Percentiles rank a stretch among this genome's conserved stretches.
phyloP scores from a whole-genome alignment of 169 alveolate species.

The Babesia microti region DNA sequence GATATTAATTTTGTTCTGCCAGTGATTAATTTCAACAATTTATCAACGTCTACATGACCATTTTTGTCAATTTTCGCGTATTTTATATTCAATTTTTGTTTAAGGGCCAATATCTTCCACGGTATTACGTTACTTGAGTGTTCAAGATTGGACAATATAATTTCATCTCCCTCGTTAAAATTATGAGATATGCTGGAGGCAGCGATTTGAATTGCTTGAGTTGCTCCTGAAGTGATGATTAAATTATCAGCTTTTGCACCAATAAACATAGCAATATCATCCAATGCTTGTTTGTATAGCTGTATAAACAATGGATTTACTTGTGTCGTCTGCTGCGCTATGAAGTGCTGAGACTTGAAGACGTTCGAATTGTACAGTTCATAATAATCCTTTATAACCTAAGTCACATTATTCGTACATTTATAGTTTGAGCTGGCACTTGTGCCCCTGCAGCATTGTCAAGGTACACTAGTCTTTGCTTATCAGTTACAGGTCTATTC shows the following conservation, averaged over 20 bases:
- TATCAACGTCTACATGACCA: conserved; percentile 47
- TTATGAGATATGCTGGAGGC: conserved; percentile 30
- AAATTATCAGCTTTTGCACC: conserved; percentile 40
- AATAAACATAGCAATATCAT: conserved; percentile 32
- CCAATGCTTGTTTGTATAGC: conserved; percentile 35
- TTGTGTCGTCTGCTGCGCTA: conserved; percentile 15
- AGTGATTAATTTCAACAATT: conserved; percentile 14
- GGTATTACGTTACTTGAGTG: conserved; percentile 58
- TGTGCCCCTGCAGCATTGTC: conserved; percentile 65
- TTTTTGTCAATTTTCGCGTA: conserved; percentile 30
- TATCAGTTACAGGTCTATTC: no score
- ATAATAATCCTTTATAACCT: conserved; percentile 15
- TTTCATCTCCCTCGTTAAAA: conserved; percentile 37
- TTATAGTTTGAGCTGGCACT: conserved; percentile 39
- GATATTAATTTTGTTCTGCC: conserved; percentile 40
- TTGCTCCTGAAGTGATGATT: conserved; percentile 54
- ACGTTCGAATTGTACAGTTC: conserved; percentile 8
- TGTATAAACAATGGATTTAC: conserved; percentile 26
- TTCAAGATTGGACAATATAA: conserved; percentile 44
- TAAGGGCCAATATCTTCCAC: conserved; percentile 43
- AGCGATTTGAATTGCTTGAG: conserved; percentile 50
- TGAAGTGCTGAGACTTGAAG: conserved; percentile 21
- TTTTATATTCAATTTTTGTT: conserved; percentile 24
- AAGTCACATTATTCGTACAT: conserved; percentile 14
- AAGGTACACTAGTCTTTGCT: conserved; percentile 28